Evolutionary conservation across 805 yeast species (phyloP), one percentile per base, ranked within the genome.

Genomic region (Wickerhamiella brachini): DNA sequence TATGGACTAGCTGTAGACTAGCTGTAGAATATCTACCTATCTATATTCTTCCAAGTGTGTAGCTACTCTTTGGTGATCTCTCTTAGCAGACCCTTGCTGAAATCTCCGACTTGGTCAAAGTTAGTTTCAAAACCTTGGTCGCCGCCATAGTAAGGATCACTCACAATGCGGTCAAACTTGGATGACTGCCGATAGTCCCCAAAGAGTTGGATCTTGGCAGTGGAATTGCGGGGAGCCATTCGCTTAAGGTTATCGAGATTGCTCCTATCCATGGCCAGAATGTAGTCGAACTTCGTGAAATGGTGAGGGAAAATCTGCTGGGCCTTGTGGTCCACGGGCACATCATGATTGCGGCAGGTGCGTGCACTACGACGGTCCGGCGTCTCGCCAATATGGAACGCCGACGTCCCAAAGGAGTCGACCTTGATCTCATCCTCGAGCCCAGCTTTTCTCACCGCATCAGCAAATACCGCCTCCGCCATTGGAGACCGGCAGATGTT

Each of bases 401-500:
- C 83, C 9, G 85, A 79, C 0, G 97, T 87, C 15, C 97, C 97
- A 66, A 81, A 89, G 0, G 96, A 87, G 61, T 89, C 96, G 17
- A 62, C 62, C 0, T 68, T 62, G 54, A 88, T 77, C n/a, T 62
- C 62, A 17, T 63, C 66, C 34, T 54, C 61, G 26, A 70, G 56
- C 0, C 81, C 81, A 20, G 67, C 65, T 44, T 76, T 63, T 44
- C 77, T 65, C 9, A 85, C 94, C 15, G 71, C 69, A 53, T 85
- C 79, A 47, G 71, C 72, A 68, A 89, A 87, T 1, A 88, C 85
- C 0, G 96, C 96, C 68, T 90, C 97, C 0, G 97, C 97, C 97
- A 89, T 90, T 13, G 97, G 97, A 1, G 96, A 87, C 47, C 97
- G 89, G 62, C 97, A 88, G 82, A 85, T 85, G 65, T 89, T 89